phyloP scores from a whole-genome alignment of 2,329 filamentous ascomycete genomes.

The Ceratocystis colombiana region DNA sequence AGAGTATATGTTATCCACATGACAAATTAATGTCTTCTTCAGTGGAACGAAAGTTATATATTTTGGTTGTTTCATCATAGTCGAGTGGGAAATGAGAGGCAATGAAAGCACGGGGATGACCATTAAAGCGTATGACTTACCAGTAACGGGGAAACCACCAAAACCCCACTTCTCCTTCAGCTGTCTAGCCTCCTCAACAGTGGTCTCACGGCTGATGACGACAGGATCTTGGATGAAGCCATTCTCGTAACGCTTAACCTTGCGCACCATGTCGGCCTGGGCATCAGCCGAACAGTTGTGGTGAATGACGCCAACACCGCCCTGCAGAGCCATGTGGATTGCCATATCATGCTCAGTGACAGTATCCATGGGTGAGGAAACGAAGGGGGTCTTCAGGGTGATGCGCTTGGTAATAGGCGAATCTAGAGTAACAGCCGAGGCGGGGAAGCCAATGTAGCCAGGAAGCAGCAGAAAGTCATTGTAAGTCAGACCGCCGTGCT shows the following conservation, averaged over 20 bases:
- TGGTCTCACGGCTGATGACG: conserved; percentile 77
- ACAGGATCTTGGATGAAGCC: conserved; percentile 96
- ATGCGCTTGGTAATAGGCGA: conserved; percentile 92
- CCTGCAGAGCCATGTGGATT: conserved; percentile 87
- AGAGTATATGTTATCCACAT: conserved; percentile 54
- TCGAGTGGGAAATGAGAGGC: background rate
- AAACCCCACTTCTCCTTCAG: conserved; percentile 98
- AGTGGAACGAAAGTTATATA: conserved; percentile 99
- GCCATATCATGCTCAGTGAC: conserved; percentile 99
- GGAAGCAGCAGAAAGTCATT: conserved; percentile 97
- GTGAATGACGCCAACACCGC: conserved; percentile 88
- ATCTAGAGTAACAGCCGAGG: conserved; percentile 77
- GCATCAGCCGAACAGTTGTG: conserved; percentile 98
- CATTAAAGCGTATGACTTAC: conserved; percentile 48
- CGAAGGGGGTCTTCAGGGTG: conserved; percentile 87
- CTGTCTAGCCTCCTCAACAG: conserved; percentile 79
- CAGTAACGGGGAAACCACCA: conserved; percentile 95
- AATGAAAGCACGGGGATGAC: background rate
- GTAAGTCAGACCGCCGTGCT: conserved; percentile 90
- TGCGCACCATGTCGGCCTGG: conserved; percentile 97
- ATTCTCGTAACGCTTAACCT: conserved; percentile 99
- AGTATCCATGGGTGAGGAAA: conserved; percentile 98
- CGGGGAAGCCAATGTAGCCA: conserved; percentile 96
- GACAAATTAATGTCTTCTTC: conserved; percentile 65
- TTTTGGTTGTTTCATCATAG: conserved; percentile 71